Conservation (phyloP, 805 yeast genomes). For the Ogataea corticis region DNA sequence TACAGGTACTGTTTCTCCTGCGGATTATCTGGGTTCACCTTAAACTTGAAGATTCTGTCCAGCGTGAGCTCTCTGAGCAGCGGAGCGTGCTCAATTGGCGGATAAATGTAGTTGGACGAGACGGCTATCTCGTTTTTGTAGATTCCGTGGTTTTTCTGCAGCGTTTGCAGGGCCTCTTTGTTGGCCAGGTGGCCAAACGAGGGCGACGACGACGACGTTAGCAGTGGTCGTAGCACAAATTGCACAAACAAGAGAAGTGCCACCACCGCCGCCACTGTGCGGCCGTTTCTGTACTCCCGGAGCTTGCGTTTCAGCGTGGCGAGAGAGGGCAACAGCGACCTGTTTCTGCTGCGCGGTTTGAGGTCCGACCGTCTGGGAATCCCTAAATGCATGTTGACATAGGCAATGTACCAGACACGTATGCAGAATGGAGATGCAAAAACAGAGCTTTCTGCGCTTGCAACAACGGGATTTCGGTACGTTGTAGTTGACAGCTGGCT, state of each 20-base stretch:
- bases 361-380: conserved; percentile 29
- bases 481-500: too few relatives aligned
- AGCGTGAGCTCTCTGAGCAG: conserved; percentile 57
- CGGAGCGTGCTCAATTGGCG: conserved; percentile 73
- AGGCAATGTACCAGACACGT: too few relatives aligned
- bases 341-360: conserved; percentile 22
- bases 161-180: conserved; percentile 22
- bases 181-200: conserved; percentile 28
- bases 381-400: conserved; percentile 25
- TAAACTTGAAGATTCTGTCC: conserved; percentile 49
- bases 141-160: conserved; percentile 41
- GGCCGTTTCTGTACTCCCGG: conserved; percentile 13
- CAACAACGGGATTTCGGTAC: too few relatives aligned
- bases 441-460: too few relatives aligned
- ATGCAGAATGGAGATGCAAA: too few relatives aligned
- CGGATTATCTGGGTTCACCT: conserved; percentile 42
- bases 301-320: conserved; percentile 19
- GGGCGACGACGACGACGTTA: conserved; percentile 8
- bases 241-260: conserved; percentile 10
- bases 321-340: conserved; percentile 22
- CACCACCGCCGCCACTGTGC: conserved; percentile 8
- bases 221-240: conserved; percentile 36
- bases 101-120: conserved; percentile 58
- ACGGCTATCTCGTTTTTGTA: conserved; percentile 48
- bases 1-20: conserved; percentile 41